Evolutionary conservation across 2,329 filamentous ascomycete species (phyloP), one percentile per base, ranked within the genome.

Genomic region (Ceratocystis variospora): DNA sequence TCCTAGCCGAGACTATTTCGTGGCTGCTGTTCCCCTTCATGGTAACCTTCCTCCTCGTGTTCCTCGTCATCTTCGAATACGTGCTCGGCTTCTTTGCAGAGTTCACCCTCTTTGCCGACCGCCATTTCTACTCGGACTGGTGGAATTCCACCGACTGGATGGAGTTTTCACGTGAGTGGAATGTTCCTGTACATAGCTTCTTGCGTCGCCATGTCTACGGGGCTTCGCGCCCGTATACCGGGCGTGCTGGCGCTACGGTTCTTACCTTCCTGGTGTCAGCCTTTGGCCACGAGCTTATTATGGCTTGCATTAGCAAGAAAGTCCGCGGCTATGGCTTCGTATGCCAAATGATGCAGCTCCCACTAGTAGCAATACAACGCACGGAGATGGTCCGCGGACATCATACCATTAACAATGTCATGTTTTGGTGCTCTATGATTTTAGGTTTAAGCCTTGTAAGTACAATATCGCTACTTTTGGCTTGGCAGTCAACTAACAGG

Each of bases 241-340:
- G 90, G 22, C 85, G 86, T 67, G 81, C 83, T 17, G 80, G 87
- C 66, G 92, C 94, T 31, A 97, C 92, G 31, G 77, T 91, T 68
- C 89, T 96, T 70, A 97, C 94, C 0, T 97, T 99, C 73, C 77
- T 97, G 67, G 88, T 97, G 72, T 92, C 87, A 68, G 90, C 94
- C 45, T 73, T 96, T 25, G 91, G 90, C 17, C 94, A 97, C 74
- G 94, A 99, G 76, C 82, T 99, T 67, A 89, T 99, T 72, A 96
- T 99, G 89, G 91, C 89, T 6, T 97, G 93, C 75, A 97, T 99
- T 74, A 96, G 92, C 31, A 93, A 96, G 80, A 97, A 99, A 78
- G 80, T 97, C 59, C 80, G 94, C 46, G 94, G 94, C 12, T 99
- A 97, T 73, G 94, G 93, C 8, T 96, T 96, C 73, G 73, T 95